These are phyloP conservation scores for Immersiporthe knoxdaviesiana DNA, from an alignment of 2,329 filamentous ascomycete genomes.

Conservation along the genomic window DNA sequence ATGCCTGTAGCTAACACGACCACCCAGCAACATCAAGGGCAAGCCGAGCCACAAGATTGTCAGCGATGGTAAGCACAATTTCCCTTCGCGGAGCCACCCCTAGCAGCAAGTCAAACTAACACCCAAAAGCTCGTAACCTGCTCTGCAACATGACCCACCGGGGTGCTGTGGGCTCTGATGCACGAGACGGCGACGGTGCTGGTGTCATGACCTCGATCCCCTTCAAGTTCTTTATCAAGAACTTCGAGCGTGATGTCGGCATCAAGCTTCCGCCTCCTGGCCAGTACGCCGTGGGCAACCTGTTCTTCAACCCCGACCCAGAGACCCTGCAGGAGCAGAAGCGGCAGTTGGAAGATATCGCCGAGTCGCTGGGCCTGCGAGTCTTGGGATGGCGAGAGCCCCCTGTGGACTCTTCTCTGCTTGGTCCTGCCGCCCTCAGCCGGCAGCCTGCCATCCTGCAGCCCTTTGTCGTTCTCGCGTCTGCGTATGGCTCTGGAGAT, in stretches of 20 bases:
- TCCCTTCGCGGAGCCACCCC: background rate
- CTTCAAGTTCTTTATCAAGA: slow-evolving; percentile 98
- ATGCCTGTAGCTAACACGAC: slow-evolving; percentile 24
- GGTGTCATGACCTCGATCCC: slow-evolving; percentile 99
- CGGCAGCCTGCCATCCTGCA: slow-evolving; percentile 95
- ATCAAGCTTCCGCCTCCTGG: slow-evolving; percentile 85
- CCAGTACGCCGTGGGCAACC: slow-evolving; percentile 94
- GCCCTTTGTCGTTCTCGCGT: slow-evolving; percentile 88
- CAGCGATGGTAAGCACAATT: slow-evolving; percentile 77
- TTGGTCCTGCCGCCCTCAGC: slow-evolving; percentile 90
- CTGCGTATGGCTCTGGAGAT: slow-evolving; percentile 80
- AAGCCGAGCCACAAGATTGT: slow-evolving; percentile 97
- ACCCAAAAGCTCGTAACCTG: slow-evolving; percentile 74
- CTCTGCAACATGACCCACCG: slow-evolving; percentile 99
- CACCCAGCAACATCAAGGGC: slow-evolving; percentile 88
- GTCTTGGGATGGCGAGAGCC: slow-evolving; percentile 97
- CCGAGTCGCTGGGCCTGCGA: slow-evolving; percentile 82
- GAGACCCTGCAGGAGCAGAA: slow-evolving; percentile 90
- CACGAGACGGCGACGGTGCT: slow-evolving; percentile 95
- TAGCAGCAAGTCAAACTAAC: slow-evolving; percentile 21
- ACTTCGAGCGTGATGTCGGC: slow-evolving; percentile 89
- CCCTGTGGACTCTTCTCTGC: slow-evolving; percentile 87
- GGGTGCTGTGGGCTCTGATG: slow-evolving; percentile 96
- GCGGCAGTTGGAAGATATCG: slow-evolving; percentile 90
- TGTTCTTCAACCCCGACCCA: slow-evolving; percentile 98